Conservation (phyloP, 2,329 filamentous ascomycete genomes). For the Xylaria polymorpha region DNA sequence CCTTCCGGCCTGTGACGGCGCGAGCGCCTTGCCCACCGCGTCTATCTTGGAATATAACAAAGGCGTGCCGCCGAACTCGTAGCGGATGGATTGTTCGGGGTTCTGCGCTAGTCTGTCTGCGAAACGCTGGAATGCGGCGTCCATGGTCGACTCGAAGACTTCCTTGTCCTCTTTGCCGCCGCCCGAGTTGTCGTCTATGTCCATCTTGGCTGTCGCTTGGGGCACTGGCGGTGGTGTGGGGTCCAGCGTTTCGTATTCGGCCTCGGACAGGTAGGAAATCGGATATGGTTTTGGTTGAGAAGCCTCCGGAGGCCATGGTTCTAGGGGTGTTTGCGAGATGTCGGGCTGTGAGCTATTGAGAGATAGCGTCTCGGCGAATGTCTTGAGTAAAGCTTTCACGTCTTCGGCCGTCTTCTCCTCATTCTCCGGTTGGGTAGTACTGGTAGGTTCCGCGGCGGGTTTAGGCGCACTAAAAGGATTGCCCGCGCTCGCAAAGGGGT, state of each 20-base stretch:
- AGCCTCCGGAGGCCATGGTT: constrained; percentile 80
- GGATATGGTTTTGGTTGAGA: constrained; percentile 79
- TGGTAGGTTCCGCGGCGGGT: constrained; percentile 7
- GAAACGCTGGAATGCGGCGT: constrained; percentile 79
- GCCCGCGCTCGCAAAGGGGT: constrained; percentile 69
- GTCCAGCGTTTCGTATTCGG: constrained; percentile 90
- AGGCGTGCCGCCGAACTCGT: constrained; percentile 78
- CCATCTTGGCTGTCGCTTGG: constrained; percentile 61
- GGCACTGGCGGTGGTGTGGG: constrained; percentile 64
- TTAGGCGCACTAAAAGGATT: constrained; percentile 59
- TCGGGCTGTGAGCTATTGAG: constrained; percentile 68
- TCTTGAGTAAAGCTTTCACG: constrained; percentile 61
- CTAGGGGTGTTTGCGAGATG: constrained; percentile 57
- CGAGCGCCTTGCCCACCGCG: constrained; percentile 74
- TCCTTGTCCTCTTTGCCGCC: constrained; percentile 72
- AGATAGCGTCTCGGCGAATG: constrained; percentile 80
- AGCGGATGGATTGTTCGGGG: constrained; percentile 83
- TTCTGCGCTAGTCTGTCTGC: constrained; percentile 82
- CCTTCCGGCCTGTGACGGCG: constrained; percentile 37
- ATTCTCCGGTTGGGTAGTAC: constrained; percentile 40
- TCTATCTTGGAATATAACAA: constrained; percentile 86
- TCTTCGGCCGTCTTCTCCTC: constrained; percentile 50
- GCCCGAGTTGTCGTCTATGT: constrained; percentile 56
- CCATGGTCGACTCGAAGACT: constrained; percentile 78
- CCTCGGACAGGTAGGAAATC: constrained; percentile 81